Conservation (phyloP, 2,329 filamentous ascomycete species). For the Fusarium nygamai region DNA sequence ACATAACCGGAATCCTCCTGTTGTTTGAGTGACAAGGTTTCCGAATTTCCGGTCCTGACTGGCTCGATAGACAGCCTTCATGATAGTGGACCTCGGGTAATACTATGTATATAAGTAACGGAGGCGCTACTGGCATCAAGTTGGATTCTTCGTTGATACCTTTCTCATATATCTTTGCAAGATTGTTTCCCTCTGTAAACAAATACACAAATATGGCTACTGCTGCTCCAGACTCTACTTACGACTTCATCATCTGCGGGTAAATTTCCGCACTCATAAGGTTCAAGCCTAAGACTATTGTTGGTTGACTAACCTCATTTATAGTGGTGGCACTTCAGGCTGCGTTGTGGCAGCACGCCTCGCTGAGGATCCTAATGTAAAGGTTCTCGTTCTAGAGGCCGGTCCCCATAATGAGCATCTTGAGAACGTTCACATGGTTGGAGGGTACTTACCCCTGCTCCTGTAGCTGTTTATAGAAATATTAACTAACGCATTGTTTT, state of each 20-base stretch:
- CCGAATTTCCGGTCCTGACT: neutral
- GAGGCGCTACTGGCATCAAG: neutral
- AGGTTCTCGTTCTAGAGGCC: constrained; percentile 51
- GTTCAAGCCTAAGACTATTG: neutral
- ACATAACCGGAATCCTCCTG: neutral
- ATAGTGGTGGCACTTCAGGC: constrained; percentile 50
- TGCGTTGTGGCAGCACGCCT: constrained; percentile 52
- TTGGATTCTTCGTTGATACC: neutral
- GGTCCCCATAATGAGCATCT: constrained; percentile 54
- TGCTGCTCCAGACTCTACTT: constrained; percentile 31
- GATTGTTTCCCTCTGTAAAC: neutral
- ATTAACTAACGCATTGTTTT: neutral
- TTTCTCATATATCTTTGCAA: neutral
- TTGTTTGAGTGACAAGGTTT: neutral
- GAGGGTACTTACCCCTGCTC: constrained; percentile 49
- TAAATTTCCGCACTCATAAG: constrained; percentile 30
- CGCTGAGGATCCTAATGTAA: constrained; percentile 46
- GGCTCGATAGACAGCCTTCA: neutral
- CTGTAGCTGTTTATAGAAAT: no score
- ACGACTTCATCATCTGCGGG: constrained; percentile 51
- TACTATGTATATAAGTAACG: neutral
- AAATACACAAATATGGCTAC: constrained; percentile 25
- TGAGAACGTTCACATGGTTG: constrained; percentile 62
- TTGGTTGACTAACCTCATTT: neutral
- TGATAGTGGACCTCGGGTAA: neutral